phyloP scores from a whole-genome alignment of 73 alveolate species.

The Tetrahymena thermophila region DNA sequence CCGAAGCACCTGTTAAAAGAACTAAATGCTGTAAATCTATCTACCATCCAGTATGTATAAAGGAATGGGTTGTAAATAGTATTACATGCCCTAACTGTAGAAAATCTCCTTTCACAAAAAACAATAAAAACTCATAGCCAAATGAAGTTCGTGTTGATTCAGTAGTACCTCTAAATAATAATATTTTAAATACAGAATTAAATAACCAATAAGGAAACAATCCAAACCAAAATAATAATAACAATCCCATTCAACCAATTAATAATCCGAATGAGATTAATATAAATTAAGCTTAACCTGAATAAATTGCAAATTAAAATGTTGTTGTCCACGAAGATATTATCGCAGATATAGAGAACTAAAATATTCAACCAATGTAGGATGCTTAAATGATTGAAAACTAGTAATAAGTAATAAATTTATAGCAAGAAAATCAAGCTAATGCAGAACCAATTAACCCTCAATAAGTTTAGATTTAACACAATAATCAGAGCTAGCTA shows the following conservation, averaged over 20 bases:
- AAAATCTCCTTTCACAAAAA: neutral
- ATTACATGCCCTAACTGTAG: neutral
- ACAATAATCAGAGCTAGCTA: too few species aligned
- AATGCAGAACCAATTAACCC: neutral
- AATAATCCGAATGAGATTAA: neutral
- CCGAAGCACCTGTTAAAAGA: neutral
- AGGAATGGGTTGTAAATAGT: neutral
- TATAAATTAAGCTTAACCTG: neutral
- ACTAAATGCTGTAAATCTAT: neutral
- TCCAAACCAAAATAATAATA: neutral
- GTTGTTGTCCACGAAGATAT: neutral
- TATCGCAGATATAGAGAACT: neutral
- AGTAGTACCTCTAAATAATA: neutral
- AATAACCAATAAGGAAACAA: neutral
- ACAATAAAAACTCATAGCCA: neutral
- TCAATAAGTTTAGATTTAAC: neutral
- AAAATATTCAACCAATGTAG: neutral
- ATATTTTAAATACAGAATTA: neutral
- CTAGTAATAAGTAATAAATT: neutral
- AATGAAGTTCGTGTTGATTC: neutral
- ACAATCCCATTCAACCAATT: neutral
- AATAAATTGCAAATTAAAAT: neutral
- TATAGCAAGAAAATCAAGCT: neutral
- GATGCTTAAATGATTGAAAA: neutral
- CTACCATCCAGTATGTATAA: neutral